A percentile compares a stretch with the other conserved stretches of the same genome.
These are phyloP conservation scores for Madurella fahalii DNA, from an alignment of 2,329 filamentous ascomycete genomes.

Conservation along the genomic window DNA sequence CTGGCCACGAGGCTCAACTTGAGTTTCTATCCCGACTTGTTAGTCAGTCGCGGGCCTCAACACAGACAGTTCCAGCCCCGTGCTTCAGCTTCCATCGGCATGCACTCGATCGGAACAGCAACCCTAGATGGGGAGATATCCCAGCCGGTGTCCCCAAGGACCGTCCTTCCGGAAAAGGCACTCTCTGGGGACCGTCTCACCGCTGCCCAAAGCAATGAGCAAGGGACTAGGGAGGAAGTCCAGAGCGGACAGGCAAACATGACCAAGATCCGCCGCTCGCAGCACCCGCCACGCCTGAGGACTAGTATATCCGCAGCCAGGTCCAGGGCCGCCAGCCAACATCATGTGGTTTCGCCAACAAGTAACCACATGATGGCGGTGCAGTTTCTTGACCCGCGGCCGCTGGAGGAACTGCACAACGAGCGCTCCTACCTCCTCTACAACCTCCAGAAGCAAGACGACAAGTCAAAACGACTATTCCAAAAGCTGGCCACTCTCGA, in stretches of 20 bases:
- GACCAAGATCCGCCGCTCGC: neutral
- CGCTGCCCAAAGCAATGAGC: neutral
- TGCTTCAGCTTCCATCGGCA: neutral
- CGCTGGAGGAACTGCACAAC: constrained; percentile 40
- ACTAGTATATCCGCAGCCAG: neutral
- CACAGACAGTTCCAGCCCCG: neutral
- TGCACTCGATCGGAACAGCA: neutral
- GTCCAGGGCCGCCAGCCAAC: neutral
- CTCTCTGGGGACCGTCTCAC: neutral
- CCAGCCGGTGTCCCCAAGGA: constrained; percentile 12
- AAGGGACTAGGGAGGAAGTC: neutral
- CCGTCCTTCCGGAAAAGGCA: neutral
- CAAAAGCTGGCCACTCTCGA: constrained; percentile 37
- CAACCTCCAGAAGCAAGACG: constrained; percentile 39
- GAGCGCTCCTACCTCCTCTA: constrained; percentile 46
- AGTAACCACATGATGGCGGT: constrained; percentile 11
- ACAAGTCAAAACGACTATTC: constrained; percentile 37
- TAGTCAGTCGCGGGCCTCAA: neutral
- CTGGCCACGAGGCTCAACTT: neutral
- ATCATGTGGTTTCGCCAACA: neutral
- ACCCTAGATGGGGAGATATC: neutral
- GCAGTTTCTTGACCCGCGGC: constrained; percentile 34
- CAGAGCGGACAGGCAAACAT: neutral
- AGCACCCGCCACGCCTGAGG: neutral
- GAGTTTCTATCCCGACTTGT: neutral